Evolutionary conservation across 139 green algal genomes (phyloP), one percentile per base, ranked within the genome.

Genomic region (Ulvella scutata): DNA sequence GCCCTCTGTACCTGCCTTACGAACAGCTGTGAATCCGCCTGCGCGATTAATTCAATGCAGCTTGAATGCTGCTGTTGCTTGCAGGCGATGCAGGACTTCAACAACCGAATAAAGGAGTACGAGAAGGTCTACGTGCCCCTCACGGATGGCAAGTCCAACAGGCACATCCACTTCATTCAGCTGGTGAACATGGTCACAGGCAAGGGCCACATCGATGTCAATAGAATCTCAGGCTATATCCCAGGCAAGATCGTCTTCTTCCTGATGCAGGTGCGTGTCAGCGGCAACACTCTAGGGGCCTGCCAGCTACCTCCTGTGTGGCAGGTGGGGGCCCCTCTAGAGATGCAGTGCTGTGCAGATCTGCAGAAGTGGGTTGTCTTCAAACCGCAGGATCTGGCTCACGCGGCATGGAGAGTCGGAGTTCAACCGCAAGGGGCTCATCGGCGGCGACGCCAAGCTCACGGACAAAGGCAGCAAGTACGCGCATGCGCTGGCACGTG

Each of bases 161-260:
- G 91, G 34, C 85, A 84, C 43, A 74, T 94, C 28, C 90, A 96
- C 83, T 98, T 96, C 91, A 96, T 98, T 79, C 98, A 98, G 85
- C 86, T 98, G 38, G 96, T 97, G 35, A 88, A 98, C 88, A 97
- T 97, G 92, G 86, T 91, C 37, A 92, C 89, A 35, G 90, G 92
- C 4, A 80, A 86, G 0, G 92, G 91, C 29, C 81, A 85, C 79
- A 89, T 94, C 82, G 92, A 97, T 78, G 87, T 98, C 38, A 98
- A 98, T 82, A 82, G 93, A 62, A 98, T 98, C 82, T 90, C 79
- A n/a, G 94, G 94, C 33, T 98, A 97, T 86, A 85, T 98, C 35
- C 88, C 89, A 2, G 91, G 90, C 9, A 96, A 96, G 80, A 96
- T 98, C 59, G 91, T 97, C 2, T 95, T 95, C 81, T 98, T 94